These are phyloP conservation scores for Sugiyamaella marilandica DNA, from an alignment of 805 yeast species.

Conservation along the genomic window DNA sequence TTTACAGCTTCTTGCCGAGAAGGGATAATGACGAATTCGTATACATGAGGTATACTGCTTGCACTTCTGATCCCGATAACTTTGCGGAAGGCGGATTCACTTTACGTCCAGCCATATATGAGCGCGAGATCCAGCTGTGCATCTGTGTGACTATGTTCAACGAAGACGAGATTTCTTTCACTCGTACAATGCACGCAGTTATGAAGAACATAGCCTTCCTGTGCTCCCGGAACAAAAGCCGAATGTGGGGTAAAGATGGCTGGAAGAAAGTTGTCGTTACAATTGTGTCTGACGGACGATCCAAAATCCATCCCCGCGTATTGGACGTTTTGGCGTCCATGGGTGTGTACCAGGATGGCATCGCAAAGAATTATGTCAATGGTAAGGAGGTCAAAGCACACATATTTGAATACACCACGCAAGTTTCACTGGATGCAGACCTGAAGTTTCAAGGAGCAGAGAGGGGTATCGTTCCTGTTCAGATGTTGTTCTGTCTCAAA, in stretches of 20 bases:
- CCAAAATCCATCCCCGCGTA: conserved; percentile 78
- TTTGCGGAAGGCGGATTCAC: conserved; percentile 78
- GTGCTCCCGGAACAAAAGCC: conserved; percentile 71
- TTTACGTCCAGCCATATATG: conserved; percentile 76
- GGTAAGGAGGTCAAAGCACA: conserved; percentile 90
- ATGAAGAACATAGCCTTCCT: conserved; percentile 88
- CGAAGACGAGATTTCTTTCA: conserved; percentile 83
- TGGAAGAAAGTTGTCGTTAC: conserved; percentile 96
- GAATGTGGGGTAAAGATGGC: conserved; percentile 92
- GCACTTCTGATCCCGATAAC: conserved; percentile 88
- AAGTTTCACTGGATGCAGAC: conserved; percentile 84
- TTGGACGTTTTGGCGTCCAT: conserved; percentile 86
- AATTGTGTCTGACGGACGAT: conserved; percentile 91
- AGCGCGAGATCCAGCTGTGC: conserved; percentile 87
- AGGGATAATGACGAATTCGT: conserved; percentile 90
- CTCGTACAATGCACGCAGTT: conserved; percentile 91
- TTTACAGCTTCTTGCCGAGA: conserved; percentile 77
- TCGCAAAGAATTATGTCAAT: conserved; percentile 91
- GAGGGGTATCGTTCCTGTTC: conserved; percentile 90
- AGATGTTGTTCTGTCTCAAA: conserved; percentile 84
- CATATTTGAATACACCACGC: conserved; percentile 93
- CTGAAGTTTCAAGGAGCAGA: conserved; percentile 87
- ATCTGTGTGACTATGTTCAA: conserved; percentile 96
- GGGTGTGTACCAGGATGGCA: conserved; percentile 96
- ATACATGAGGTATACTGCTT: conserved; percentile 95